Base-by-base conservation (phyloP, 2,329 filamentous ascomycete genomes). In the Botrytis elliptica region DNA sequence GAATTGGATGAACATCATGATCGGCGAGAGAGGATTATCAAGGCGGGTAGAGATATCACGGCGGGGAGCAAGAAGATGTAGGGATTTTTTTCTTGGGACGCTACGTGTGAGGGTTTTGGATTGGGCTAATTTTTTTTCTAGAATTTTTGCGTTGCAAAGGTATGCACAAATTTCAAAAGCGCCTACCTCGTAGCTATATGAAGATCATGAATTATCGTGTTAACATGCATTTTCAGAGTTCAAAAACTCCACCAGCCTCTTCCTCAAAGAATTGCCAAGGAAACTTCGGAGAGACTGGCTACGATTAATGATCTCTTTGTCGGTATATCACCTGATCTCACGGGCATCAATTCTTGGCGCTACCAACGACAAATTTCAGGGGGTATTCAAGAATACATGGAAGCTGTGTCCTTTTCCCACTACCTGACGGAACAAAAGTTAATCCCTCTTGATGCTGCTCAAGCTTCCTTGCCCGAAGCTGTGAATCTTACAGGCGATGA, bases 61-160 rank as follows among this genome's bases (percentile, higher is more conserved):
- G 94, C 94, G 0, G 86, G 94, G 71, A 97, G 94, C 83, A 99
- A 99, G 86, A 99, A 98, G 85, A 97, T 98, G 94, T 97, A 83
- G 84, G 87, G 77, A 46, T 1, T 36, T 22, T 22, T 40, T 20
- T 67, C 6, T 55, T 18, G 10, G 1, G 20, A 33, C 7, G 10
- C 22, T 36, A 18, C 3, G 20, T 62, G 25, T 40, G 36, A 40
- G 1, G 5, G 25, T 38, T 46, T 18, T 29, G 60, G 46, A 59
- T 75, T 71, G 67, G 64, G 46, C 52, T 68, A 66, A 74, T 79
- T 81, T 55, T 62, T 82, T 60, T 55, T 44, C 57, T 75, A 95
- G 92, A 74, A 96, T 96, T 78, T 96, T 96, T 82, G 89, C 92
- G 1, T 84, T 96, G n/a, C 93, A 96, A 83, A 89, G 93, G 92